A percentile compares a stretch with the other conserved stretches of the same genome.
Evolutionary conservation across 805 yeast genomes (phyloP).

Genomic region (Wickerhamiella kurtzmanii): DNA sequence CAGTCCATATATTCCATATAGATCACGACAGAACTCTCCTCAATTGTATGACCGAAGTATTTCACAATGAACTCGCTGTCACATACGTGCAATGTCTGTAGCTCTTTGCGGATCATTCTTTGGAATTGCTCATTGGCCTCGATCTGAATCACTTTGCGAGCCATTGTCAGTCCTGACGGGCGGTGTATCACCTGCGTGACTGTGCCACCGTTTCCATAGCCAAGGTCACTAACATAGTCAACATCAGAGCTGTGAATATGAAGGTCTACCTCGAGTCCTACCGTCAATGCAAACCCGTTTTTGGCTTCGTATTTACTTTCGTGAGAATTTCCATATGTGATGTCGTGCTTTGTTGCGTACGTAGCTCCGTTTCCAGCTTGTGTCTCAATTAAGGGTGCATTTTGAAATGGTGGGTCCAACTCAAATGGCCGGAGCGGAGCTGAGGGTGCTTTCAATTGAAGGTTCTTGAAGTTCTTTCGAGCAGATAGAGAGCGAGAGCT

Average conservation of each 20-base stretch:
- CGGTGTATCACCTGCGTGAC: conserved; percentile 80
- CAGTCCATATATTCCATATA: conserved; percentile 96
- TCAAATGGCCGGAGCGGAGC: too few species aligned
- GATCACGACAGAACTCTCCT: conserved; percentile 58
- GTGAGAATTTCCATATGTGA: neutral
- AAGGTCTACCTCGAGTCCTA: conserved; percentile 41
- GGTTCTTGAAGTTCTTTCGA: neutral
- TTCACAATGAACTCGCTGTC: conserved; percentile 67
- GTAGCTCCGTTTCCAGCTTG: too few species aligned
- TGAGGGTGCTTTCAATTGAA: conserved; percentile 7
- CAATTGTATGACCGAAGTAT: conserved; percentile 81
- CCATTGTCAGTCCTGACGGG: conserved; percentile 81
- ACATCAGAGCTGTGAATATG: conserved; percentile 49
- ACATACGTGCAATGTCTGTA: conserved; percentile 84
- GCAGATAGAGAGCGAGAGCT: neutral
- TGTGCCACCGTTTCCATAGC: conserved; percentile 89
- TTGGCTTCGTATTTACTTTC: neutral
- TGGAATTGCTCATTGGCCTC: conserved; percentile 70
- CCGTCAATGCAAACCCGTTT: neutral
- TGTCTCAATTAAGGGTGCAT: too few species aligned
- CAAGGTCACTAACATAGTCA: conserved; percentile 61
- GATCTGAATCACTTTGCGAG: conserved; percentile 73
- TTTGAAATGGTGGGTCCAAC: too few species aligned
- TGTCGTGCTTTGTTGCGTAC: too few species aligned
- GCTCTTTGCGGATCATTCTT: conserved; percentile 75